A percentile compares a stretch with the other conserved stretches of the same genome.
Conservation (phyloP, 2,329 filamentous ascomycete genomes). For the Verticillium zaregamsianum region DNA sequence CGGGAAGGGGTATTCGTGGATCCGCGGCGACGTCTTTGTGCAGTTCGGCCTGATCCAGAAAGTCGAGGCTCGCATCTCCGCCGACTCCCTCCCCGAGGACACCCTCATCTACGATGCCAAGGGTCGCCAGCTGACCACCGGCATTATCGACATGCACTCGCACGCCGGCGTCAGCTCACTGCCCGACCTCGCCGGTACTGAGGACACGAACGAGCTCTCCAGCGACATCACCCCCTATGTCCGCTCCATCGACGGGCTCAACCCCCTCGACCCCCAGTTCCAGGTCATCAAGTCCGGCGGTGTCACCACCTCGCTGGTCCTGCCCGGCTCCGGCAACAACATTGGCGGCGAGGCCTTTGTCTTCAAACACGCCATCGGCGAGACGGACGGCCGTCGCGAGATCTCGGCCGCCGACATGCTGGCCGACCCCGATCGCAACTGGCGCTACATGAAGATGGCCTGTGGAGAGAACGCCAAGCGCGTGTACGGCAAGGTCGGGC, state of each 20-base stretch:
- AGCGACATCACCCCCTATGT: slow-evolving; percentile 64
- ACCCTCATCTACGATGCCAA: slow-evolving; percentile 51
- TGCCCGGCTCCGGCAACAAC: slow-evolving; percentile 69
- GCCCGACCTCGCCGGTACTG: slow-evolving; percentile 48
- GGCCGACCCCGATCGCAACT: slow-evolving; percentile 60
- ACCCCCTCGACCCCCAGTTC: slow-evolving; percentile 60
- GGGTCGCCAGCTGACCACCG: slow-evolving; percentile 59
- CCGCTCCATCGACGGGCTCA: slow-evolving; percentile 60
- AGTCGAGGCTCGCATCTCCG: slow-evolving; percentile 41
- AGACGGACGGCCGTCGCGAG: slow-evolving; percentile 55
- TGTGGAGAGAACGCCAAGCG: slow-evolving; percentile 68
- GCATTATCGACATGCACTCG: slow-evolving; percentile 70
- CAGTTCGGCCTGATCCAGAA: slow-evolving; percentile 57
- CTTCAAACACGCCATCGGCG: slow-evolving; percentile 64
- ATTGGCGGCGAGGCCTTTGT: slow-evolving; percentile 68
- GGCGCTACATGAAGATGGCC: slow-evolving; percentile 75
- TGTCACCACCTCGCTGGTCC: slow-evolving; percentile 63
- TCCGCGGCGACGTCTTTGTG: slow-evolving; percentile 54
- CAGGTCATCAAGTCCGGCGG: slow-evolving; percentile 68
- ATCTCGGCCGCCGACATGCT: slow-evolving; percentile 60
- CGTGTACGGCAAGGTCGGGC: slow-evolving; percentile 52
- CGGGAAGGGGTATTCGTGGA: slow-evolving; percentile 59
- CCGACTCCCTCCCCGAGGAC: slow-evolving; percentile 38
- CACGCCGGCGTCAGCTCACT: slow-evolving; percentile 58
- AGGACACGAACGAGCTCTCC: slow-evolving; percentile 61